phyloP scores from a whole-genome alignment of 2,329 filamentous ascomycete genomes.

The Exserohilum turcica region DNA sequence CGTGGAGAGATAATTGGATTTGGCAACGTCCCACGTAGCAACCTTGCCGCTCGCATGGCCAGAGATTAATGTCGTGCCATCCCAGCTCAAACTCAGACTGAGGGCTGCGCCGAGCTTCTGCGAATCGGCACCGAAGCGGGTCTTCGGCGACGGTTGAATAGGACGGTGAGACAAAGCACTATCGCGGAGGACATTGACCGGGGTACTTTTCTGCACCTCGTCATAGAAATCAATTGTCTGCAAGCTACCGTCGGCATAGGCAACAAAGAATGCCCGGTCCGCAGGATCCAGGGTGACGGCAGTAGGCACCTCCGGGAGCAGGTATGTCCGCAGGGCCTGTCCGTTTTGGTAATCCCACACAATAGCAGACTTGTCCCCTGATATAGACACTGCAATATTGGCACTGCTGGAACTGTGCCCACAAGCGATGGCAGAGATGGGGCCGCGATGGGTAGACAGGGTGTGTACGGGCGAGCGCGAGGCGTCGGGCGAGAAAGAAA shows the following conservation, averaged over 20 bases:
- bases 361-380: slow-evolving; percentile 85
- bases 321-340: slow-evolving; percentile 75
- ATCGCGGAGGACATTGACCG: slow-evolving; percentile 53
- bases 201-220: slow-evolving; percentile 50
- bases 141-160: slow-evolving; percentile 49
- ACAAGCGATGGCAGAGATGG: slow-evolving; percentile 66
- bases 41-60: slow-evolving; percentile 82
- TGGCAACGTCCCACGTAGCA: slow-evolving; percentile 77
- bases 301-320: slow-evolving; percentile 75
- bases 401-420: slow-evolving; percentile 73
- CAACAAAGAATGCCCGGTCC: slow-evolving; percentile 79
- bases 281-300: slow-evolving; percentile 80
- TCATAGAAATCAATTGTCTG: slow-evolving; percentile 78
- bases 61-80: slow-evolving; percentile 78
- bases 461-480: slow-evolving; percentile 73
- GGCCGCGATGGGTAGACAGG: slow-evolving; percentile 76
- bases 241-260: slow-evolving; percentile 78
- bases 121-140: slow-evolving; percentile 58
- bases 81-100: slow-evolving; percentile 77
- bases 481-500: slow-evolving; percentile 63
- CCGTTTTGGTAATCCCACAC: slow-evolving; percentile 91
- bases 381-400: slow-evolving; percentile 82
- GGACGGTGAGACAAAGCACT: slow-evolving; percentile 61
- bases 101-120: slow-evolving; percentile 68
- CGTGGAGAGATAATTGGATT: slow-evolving; percentile 69